These are phyloP conservation scores for Paramecium caudatum DNA, from an alignment of 73 alveolate species.

Conservation along the genomic window DNA sequence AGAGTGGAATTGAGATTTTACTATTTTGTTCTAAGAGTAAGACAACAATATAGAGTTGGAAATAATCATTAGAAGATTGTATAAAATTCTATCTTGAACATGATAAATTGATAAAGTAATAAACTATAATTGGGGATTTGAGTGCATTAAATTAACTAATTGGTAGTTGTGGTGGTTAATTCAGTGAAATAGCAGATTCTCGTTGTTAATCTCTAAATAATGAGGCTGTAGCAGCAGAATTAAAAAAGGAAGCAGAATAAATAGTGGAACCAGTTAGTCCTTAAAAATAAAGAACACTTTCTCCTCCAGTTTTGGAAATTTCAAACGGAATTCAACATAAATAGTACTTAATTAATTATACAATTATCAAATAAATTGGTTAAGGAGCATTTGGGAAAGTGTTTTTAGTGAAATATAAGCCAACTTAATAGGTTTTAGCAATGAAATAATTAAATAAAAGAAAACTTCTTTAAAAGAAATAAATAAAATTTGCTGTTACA, in stretches of 20 bases:
- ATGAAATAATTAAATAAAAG: constrained; percentile 89
- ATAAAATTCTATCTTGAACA: neutral
- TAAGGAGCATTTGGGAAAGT: constrained; percentile 93
- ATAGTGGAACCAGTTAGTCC: constrained; percentile 9
- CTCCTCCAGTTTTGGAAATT: no score
- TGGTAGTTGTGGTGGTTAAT: neutral
- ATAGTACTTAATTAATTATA: neutral
- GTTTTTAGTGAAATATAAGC: constrained; percentile 81
- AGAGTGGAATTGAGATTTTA: constrained; percentile 25
- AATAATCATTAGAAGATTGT: constrained; percentile 49
- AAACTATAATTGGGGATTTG: neutral
- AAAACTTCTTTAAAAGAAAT: constrained; percentile 80
- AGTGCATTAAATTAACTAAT: neutral
- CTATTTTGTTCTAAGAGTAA: constrained; percentile 27
- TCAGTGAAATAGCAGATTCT: constrained; percentile 5
- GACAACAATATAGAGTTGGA: constrained; percentile 35
- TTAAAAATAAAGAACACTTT: no score
- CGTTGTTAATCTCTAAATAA: constrained; percentile 11
- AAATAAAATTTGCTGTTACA: constrained; percentile 80
- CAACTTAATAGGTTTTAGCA: constrained; percentile 86
- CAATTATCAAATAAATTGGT: constrained; percentile 81
- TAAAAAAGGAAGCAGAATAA: no score
- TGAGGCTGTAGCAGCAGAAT: neutral
- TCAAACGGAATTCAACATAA: no score
- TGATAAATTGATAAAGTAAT: neutral